Evolutionary conservation across 768 basidiomycete species (phyloP).

Genomic region (Punctularia strigosozonata): DNA sequence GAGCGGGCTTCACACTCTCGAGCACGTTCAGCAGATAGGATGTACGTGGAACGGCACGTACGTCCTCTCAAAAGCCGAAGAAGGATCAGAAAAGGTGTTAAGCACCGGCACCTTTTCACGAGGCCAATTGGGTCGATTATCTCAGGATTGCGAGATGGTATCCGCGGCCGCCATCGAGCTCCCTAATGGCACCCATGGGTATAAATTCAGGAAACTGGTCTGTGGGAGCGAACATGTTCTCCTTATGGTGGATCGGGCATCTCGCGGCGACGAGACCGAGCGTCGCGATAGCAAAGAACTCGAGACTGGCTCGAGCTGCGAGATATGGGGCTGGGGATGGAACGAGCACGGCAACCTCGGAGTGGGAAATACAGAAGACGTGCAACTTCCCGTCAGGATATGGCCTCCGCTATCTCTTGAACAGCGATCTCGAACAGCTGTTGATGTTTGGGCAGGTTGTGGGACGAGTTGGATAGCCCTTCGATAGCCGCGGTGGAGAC

Average conservation of each 20-base stretch:
- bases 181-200: slow-evolving; percentile 12
- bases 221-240: slow-evolving; percentile 88
- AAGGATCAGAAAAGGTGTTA: slow-evolving; percentile 19
- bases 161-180: slow-evolving; percentile 20
- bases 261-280: neutral
- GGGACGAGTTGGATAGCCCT: slow-evolving; percentile 38
- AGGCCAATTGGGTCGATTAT: slow-evolving; percentile 52
- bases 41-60: slow-evolving; percentile 84
- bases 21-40: slow-evolving; percentile 22
- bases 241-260: slow-evolving; percentile 8
- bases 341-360: slow-evolving; percentile 97
- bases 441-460: slow-evolving; percentile 35
- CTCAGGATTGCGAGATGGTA: slow-evolving; percentile 1
- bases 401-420: slow-evolving; percentile 30
- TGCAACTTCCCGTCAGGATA: slow-evolving; percentile 33
- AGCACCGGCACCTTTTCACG: slow-evolving; percentile 43
- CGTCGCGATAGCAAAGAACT: neutral
- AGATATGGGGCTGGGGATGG: slow-evolving; percentile 92
- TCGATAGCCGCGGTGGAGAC: neutral
- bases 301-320: too few species aligned
- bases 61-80: slow-evolving; percentile 18
- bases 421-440: neutral
- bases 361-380: slow-evolving; percentile 45
- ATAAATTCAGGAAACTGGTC: slow-evolving; percentile 25
- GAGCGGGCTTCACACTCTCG: slow-evolving; percentile 19